Evolutionary conservation across 73 alveolate species (phyloP).

Genomic region (Durusdinium trenchii): DNA sequence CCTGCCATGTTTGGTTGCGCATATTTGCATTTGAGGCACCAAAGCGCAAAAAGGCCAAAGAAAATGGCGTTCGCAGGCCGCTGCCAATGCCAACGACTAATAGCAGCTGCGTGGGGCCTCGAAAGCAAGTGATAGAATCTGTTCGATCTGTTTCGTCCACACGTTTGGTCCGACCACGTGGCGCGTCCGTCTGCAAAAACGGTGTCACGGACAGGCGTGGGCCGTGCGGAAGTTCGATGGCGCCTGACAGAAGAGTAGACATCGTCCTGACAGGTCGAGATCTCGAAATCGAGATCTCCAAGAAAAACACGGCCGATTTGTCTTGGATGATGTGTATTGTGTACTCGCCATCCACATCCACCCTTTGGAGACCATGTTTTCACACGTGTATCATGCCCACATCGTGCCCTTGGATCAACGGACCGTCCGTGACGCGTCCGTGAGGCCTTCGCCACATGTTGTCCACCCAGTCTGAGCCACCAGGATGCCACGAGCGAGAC

Average conservation of each 20-base stretch:
- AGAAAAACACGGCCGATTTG: neutral
- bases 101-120: slow-evolving; percentile 80
- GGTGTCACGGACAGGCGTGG: no score
- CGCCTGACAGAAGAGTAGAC: slow-evolving; percentile 64
- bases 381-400: neutral
- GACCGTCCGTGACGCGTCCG: neutral
- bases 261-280: slow-evolving; percentile 8
- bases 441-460: slow-evolving; percentile 64
- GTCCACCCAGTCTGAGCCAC: slow-evolving; percentile 80
- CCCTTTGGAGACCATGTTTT: no score
- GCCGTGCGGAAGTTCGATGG: no score
- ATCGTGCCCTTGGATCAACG: neutral
- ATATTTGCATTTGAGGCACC: slow-evolving; percentile 28
- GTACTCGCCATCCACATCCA: no score
- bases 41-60: slow-evolving; percentile 70
- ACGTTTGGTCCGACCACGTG: no score
- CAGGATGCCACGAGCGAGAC: slow-evolving; percentile 64
- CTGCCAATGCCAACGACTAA: slow-evolving; percentile 72
- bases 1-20: neutral
- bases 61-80: slow-evolving; percentile 67
- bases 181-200: neutral
- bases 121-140: neutral
- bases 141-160: no score
- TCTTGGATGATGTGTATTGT: no score
- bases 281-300: no score